These are phyloP conservation scores for Eudorina sp. DNA, from an alignment of 139 green algal species.

Conservation along the genomic window DNA sequence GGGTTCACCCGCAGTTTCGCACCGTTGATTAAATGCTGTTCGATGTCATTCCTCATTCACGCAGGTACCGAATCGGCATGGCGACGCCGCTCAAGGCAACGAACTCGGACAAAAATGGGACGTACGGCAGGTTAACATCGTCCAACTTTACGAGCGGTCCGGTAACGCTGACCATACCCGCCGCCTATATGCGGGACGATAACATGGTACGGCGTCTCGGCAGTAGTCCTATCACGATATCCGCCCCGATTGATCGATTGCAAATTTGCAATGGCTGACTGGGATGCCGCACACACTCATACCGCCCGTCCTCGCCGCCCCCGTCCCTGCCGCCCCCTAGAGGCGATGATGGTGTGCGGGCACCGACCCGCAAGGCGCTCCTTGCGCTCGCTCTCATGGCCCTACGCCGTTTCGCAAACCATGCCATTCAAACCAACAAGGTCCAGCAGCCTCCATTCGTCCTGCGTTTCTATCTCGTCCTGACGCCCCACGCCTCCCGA, in stretches of 20 bases:
- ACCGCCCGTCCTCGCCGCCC: background rate
- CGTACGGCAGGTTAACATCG: slow-evolving; percentile 17
- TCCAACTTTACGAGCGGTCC: background rate
- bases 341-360: too few species aligned
- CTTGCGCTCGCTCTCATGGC: too few species aligned
- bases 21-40: too few species aligned
- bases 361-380: too few species aligned
- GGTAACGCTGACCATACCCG: background rate
- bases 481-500: background rate
- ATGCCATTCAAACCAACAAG: too few species aligned
- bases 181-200: background rate
- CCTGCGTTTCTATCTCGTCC: background rate
- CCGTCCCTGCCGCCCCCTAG: too few species aligned
- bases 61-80: slow-evolving; percentile 29
- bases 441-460: background rate
- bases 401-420: too few species aligned
- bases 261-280: too few species aligned
- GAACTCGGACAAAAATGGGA: background rate
- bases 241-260: too few species aligned
- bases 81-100: background rate
- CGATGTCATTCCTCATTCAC: too few species aligned
- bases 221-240: background rate
- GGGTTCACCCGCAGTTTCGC: too few species aligned
- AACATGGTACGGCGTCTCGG: background rate
- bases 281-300: background rate